Percentiles rank a stretch among this genome's conserved stretches.
phyloP scores from a whole-genome alignment of 2,329 filamentous ascomycete genomes.

The Colletotrichum spinosum region DNA sequence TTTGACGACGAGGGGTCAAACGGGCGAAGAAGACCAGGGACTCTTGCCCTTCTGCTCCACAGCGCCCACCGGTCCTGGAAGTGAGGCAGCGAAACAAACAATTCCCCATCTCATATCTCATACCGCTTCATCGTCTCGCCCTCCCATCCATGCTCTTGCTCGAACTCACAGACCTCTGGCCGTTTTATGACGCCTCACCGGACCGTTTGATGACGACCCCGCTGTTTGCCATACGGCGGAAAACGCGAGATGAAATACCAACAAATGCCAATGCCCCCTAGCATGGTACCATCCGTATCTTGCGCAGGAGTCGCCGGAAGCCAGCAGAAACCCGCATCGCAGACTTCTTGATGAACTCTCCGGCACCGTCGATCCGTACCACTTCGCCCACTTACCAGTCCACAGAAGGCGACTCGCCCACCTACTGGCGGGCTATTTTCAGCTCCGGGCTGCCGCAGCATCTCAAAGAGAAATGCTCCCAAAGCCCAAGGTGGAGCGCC shows the following conservation, averaged over 20 bases:
- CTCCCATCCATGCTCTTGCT: not conserved
- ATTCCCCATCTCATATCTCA: not conserved
- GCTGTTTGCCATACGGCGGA: constrained; percentile 4
- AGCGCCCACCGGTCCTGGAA: not conserved
- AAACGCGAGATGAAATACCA: constrained; percentile 18
- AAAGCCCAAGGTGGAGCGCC: no score
- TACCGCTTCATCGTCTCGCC: not conserved
- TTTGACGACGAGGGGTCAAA: constrained; percentile 3
- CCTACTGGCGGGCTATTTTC: constrained; percentile 5
- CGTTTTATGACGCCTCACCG: constrained; percentile 1
- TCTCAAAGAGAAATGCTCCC: not conserved
- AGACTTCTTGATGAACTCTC: not conserved
- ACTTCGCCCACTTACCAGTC: not conserved
- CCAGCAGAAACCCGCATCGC: constrained; percentile 15
- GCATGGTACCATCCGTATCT: not conserved
- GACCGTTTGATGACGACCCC: constrained; percentile 23
- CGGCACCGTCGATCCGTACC: constrained; percentile 2
- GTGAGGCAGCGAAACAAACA: not conserved
- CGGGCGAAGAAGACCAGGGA: not conserved
- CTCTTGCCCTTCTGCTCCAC: constrained; percentile 13
- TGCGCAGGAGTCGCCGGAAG: constrained; percentile 4
- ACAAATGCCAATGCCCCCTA: not conserved
- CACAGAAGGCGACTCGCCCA: constrained; percentile 12
- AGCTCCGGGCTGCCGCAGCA: constrained; percentile 25
- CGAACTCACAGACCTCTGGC: constrained; percentile 20